Conservation (phyloP, 768 basidiomycete genomes). For the Goffeauzyma gilvescens region DNA sequence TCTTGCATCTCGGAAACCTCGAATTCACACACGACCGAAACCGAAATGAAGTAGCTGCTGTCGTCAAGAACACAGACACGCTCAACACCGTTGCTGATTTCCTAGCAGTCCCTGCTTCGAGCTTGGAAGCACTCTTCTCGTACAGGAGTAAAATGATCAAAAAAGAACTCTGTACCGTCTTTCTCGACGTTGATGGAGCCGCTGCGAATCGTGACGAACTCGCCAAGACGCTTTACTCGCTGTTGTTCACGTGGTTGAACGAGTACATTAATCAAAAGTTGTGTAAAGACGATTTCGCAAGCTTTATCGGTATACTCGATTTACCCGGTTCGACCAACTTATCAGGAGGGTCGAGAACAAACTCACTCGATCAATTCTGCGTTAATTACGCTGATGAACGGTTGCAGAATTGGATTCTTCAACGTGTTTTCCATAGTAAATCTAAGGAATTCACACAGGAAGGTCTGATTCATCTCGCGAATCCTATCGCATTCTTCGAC, state of each 20-base stretch:
- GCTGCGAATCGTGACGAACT: constrained; percentile 85
- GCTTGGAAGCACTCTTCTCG: constrained; percentile 58
- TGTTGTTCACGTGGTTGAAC: constrained; percentile 89
- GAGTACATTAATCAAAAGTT: constrained; percentile 90
- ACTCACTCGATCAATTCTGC: constrained; percentile 89
- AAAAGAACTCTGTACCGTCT: constrained; percentile 92
- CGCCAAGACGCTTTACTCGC: constrained; percentile 76
- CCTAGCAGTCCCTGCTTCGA: constrained; percentile 48
- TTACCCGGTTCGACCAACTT: constrained; percentile 84
- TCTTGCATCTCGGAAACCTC: constrained; percentile 88
- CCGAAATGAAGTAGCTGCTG: constrained; percentile 78
- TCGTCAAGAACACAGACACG: constrained; percentile 66
- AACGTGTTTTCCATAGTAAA: constrained; percentile 58
- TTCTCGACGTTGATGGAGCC: constrained; percentile 84
- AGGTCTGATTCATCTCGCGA: constrained; percentile 52
- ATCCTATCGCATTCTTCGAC: constrained; percentile 55
- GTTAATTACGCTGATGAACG: constrained; percentile 93
- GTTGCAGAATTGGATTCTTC: constrained; percentile 63
- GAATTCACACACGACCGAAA: constrained; percentile 69
- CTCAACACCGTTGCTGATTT: constrained; percentile 77
- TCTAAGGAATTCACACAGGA: constrained; percentile 67
- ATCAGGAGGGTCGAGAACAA: constrained; percentile 40
- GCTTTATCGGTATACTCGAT: constrained; percentile 84
- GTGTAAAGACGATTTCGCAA: constrained; percentile 69
- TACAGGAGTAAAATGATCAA: constrained; percentile 84